These are phyloP conservation scores for Cordyceps sp. DNA, from an alignment of 2,329 filamentous ascomycete species.

Conservation along the genomic window DNA sequence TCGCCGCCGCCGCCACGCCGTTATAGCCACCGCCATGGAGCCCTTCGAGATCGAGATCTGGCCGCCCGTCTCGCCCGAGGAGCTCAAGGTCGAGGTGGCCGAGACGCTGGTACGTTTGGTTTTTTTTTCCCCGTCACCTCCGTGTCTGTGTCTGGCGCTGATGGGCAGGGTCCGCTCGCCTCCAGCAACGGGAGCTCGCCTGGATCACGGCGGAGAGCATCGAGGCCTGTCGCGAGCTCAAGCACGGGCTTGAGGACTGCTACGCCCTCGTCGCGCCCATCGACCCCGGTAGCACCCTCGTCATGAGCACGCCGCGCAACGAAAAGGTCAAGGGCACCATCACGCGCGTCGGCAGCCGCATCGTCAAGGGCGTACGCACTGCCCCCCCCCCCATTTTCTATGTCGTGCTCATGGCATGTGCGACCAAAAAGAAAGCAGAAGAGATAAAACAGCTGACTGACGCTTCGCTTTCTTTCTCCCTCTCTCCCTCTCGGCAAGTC, in stretches of 20 bases:
- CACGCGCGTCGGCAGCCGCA: constrained; percentile 75
- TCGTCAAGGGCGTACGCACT: constrained; percentile 68
- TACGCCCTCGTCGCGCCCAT: constrained; percentile 70
- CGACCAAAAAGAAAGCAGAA: too few species aligned
- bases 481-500: constrained; percentile 28
- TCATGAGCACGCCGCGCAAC: constrained; percentile 71
- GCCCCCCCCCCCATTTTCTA: constrained; percentile 11
- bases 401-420: not conserved
- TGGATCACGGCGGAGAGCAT: constrained; percentile 37
- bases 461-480: not conserved
- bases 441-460: too few species aligned
- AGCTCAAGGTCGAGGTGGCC: constrained; percentile 32
- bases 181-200: constrained; percentile 31
- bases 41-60: constrained; percentile 30
- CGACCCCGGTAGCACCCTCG: constrained; percentile 75
- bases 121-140: not conserved
- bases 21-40: not conserved
- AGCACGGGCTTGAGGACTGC: constrained; percentile 69
- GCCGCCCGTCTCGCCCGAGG: constrained; percentile 32
- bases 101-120: constrained; percentile 27
- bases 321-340: constrained; percentile 87
- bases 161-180: not conserved
- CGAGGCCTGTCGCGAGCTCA: constrained; percentile 29
- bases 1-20: not conserved
- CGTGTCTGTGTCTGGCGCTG: not conserved